Base-by-base conservation (phyloP, 1,139 yeast genomes). In the Eremothecium coryli region DNA sequence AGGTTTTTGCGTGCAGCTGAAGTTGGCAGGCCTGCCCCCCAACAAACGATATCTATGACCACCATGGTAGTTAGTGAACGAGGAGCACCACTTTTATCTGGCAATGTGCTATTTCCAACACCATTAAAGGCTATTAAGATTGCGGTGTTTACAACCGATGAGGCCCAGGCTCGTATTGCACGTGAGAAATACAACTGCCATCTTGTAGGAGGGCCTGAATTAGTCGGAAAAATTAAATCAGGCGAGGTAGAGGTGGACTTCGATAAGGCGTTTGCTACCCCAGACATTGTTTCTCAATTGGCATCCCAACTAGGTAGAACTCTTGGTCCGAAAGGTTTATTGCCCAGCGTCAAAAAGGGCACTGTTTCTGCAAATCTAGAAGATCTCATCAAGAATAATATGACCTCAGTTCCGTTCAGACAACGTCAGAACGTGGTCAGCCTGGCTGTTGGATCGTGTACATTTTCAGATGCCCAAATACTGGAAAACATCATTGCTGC, bases 311-410 rank as follows among this genome's bases (percentile, higher is more conserved):
- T 85, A 23, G 95, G 93, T 18, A 73, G 86, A 52, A 66, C 71
- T 11, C 68, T 93, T 45, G 97, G 98, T 40, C 94, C 95, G 27
- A 76, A 70, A 51, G 95, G 95, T 18, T 69, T 90, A 44, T 80
- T 88, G 84, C 98, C 98, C 32, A 70, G 73, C 32, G 74, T 73
- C 12, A 88, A 86, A 62, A 81, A 77, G 54, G 94, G 95, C 11
- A 88, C 96, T 2, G 93, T 90, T 12, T 68, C 84, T 1, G 73
- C 71, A n/a, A 74, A 84, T 46, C 61, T 84, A 24, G 65, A 61
- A 20, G 57, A 60, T 8, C 62, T 80, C 41, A 68, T 86, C 43
- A 56, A 61, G 29, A 62, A 66, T 16, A 74, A 76, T 35, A 63
- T 73, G 31, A 93, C 93, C 26, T 72, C 81, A 20, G 68, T 76